phyloP scores from a whole-genome alignment of 2,329 filamentous ascomycete species.

The Whalleya microplaca region DNA sequence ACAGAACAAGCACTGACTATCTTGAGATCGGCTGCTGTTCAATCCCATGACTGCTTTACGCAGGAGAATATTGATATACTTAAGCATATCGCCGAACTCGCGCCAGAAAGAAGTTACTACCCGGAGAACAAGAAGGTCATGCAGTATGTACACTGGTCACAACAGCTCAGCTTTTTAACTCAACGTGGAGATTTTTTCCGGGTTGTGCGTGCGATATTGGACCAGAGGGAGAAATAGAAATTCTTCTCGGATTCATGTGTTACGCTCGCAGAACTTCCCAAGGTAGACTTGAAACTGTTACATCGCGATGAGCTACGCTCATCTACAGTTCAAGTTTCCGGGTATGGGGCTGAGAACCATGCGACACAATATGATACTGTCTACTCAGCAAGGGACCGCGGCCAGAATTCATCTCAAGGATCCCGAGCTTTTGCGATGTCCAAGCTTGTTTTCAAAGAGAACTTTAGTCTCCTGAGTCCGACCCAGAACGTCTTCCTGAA shows the following conservation, averaged over 20 bases:
- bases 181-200: constrained; percentile 50
- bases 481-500: no score
- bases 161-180: constrained; percentile 42
- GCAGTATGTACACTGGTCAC: constrained; percentile 51
- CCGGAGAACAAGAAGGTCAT: constrained; percentile 46
- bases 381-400: constrained; percentile 40
- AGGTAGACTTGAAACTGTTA: neutral
- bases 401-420: constrained; percentile 2
- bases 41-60: constrained; percentile 49
- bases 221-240: constrained; percentile 34
- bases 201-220: constrained; percentile 41
- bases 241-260: constrained; percentile 34
- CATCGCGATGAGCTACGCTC: constrained; percentile 23
- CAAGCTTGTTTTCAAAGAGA: no score
- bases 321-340: constrained; percentile 22
- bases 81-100: constrained; percentile 42
- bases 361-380: constrained; percentile 34
- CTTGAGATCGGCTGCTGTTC: constrained; percentile 50
- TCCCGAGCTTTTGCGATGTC: constrained; percentile 6
- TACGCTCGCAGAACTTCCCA: neutral
- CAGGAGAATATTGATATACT: constrained; percentile 42
- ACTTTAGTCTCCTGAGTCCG: no score
- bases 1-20: constrained; percentile 57
- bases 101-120: constrained; percentile 50
- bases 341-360: constrained; percentile 44